Base-by-base conservation (phyloP, 768 basidiomycete genomes). In the Ramaria sp. region DNA sequence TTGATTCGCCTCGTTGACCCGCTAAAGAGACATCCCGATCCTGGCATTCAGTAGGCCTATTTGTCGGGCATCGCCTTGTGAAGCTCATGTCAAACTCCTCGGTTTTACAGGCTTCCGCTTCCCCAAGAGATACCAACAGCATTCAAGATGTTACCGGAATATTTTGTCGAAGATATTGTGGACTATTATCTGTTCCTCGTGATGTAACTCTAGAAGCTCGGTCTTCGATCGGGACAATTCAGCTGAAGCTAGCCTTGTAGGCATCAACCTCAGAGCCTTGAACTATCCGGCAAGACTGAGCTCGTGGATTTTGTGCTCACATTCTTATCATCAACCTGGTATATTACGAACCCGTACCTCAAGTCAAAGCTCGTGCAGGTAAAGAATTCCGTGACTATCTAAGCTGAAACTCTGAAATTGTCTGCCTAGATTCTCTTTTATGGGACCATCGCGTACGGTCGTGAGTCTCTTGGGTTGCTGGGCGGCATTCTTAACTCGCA, bases 261-360 rank as follows among this genome's bases (percentile, higher is more conserved):
- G 30, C 71, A 78, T 34, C 77, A 80, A 0, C 92, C 91, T 0
- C 82, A 91, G 46, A 89, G 86, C 52, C 80, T 97, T 51, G 87
- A 91, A 58, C 70, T 89, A 50, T 76, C 86, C 0, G 92, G 93
- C 46, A 94, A 91, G 72, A 80, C 82, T 11, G 92, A 93, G 62
- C 72, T 98, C 13, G 73, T 98, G 63, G 80, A 84, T 0, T 98
- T 97, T 70, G 79, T 84, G 19, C 72, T 99, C 62, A 92, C 91
- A 1, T 97, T 97, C 77, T 72, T 99, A 59, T 82, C 86, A 6
- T 92, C 91, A 38, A 95, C 94, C 0, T 92, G 91, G 81, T 98
- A 93, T 68, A 94, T 99, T 77, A 96, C 96, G 75, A 99, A 98
- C 63, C 96, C 96, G 0, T 97, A 95, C 76, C 68, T 99, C 63